Conservation (phyloP, 768 basidiomycete genomes). For the Thelephora aurantiotincta region DNA sequence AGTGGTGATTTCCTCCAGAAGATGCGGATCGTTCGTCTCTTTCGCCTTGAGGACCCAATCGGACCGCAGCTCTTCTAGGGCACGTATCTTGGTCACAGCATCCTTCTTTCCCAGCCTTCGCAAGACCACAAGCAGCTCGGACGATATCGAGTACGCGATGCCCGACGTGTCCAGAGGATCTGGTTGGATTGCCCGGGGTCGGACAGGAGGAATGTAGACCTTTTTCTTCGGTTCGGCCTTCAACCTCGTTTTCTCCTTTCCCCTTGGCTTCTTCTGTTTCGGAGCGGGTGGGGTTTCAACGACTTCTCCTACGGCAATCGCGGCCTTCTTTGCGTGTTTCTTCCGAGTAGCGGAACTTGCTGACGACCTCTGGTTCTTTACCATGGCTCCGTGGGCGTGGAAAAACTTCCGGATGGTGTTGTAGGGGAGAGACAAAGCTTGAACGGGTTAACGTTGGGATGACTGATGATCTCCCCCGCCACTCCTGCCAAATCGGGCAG, state of each 20-base stretch:
- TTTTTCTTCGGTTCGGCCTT: conserved; percentile 71
- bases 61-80: conserved; percentile 68
- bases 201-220: conserved; percentile 76
- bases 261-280: conserved; percentile 28
- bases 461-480: background rate
- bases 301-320: conserved; percentile 20
- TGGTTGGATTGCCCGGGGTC: conserved; percentile 54
- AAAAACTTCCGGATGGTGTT: background rate
- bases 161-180: conserved; percentile 85
- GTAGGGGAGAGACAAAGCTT: background rate
- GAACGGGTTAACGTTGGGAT: background rate
- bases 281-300: conserved; percentile 15
- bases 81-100: conserved; percentile 66
- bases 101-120: conserved; percentile 84
- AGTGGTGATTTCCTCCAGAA: conserved; percentile 40
- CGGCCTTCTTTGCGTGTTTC: conserved; percentile 77
- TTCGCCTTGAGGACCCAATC: conserved; percentile 48
- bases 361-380: conserved; percentile 51
- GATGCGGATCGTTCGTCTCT: conserved; percentile 21
- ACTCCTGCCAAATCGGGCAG: no score
- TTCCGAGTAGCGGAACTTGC: conserved; percentile 80
- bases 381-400: conserved; percentile 16
- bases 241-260: conserved; percentile 36
- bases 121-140: conserved; percentile 74
- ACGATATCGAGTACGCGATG: conserved; percentile 55